Evolutionary conservation across 225 moss, liverwort and hornwort species (phyloP).

Genomic region (Pseudoscleropodium purum): DNA sequence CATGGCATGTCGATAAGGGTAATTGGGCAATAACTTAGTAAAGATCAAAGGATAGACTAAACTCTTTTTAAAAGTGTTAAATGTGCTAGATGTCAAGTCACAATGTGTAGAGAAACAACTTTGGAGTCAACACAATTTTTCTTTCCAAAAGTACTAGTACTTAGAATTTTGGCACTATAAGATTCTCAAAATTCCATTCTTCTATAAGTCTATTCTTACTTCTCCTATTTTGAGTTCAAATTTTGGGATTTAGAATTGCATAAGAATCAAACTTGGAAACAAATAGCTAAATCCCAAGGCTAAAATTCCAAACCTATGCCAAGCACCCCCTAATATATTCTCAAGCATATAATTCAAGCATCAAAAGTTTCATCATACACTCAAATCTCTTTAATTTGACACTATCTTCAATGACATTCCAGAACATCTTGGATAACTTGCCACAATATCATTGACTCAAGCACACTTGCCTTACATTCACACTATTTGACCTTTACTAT

Average conservation of each 20-base stretch:
- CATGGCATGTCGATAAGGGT: not conserved
- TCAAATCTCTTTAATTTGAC: not conserved
- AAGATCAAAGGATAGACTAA: not conserved
- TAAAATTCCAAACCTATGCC: not conserved
- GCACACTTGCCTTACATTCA: not conserved
- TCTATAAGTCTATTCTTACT: not conserved
- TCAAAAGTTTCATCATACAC: not conserved
- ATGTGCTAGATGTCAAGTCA: accelerated
- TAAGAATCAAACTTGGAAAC: not conserved
- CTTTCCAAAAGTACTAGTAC: not conserved
- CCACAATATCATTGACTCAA: not conserved
- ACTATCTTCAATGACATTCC: not conserved
- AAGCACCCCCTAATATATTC: accelerated
- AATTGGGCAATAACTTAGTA: too few species aligned
- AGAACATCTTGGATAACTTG: not conserved
- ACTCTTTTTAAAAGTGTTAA: too few species aligned
- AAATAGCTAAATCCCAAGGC: accelerated
- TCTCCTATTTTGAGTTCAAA: not conserved
- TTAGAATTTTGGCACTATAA: not conserved
- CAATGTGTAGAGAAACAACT: not conserved
- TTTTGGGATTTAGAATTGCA: not conserved
- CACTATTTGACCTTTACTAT: not conserved
- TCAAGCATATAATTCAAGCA: too few species aligned
- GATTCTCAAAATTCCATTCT: not conserved
- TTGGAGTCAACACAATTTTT: not conserved